A percentile compares a stretch with the other conserved stretches of the same genome.
phyloP scores from a whole-genome alignment of 768 basidiomycete species.

The Mycena metata region DNA sequence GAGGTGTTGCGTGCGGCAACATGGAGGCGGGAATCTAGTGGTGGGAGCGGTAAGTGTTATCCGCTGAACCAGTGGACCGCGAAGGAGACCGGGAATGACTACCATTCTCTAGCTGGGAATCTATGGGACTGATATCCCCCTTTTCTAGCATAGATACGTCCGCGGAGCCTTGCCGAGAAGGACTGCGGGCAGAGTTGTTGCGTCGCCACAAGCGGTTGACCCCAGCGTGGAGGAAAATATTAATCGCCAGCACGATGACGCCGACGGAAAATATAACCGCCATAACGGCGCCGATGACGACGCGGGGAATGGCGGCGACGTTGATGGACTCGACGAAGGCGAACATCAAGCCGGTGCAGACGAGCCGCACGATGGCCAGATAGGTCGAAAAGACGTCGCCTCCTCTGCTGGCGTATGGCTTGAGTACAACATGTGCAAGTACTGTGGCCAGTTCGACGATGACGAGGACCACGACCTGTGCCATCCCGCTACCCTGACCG shows the following conservation, averaged over 20 bases:
- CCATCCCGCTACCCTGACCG: slow-evolving; percentile 69
- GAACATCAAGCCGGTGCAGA: slow-evolving; percentile 79
- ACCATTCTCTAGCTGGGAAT: slow-evolving; percentile 19
- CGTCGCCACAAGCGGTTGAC: slow-evolving; percentile 49
- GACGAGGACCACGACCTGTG: slow-evolving; percentile 77
- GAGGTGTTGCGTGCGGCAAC: slow-evolving; percentile 12
- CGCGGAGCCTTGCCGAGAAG: slow-evolving; percentile 40
- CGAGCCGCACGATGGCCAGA: slow-evolving; percentile 75
- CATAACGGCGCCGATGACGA: slow-evolving; percentile 82
- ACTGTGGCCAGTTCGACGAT: slow-evolving; percentile 76
- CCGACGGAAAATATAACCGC: slow-evolving; percentile 81
- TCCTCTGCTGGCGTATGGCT: slow-evolving; percentile 76
- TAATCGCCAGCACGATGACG: slow-evolving; percentile 76
- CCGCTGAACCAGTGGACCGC: slow-evolving; percentile 13
- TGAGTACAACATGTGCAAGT: slow-evolving; percentile 62
- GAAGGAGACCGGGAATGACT: slow-evolving; percentile 29
- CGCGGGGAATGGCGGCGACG: slow-evolving; percentile 82
- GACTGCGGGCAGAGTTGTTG: slow-evolving; percentile 29
- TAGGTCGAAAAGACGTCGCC: slow-evolving; percentile 79
- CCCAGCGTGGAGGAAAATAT: slow-evolving; percentile 67
- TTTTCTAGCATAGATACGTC: slow-evolving; percentile 58
- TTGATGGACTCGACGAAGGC: slow-evolving; percentile 78
- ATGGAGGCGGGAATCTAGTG: slow-evolving; percentile 27
- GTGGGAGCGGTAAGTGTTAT: slow-evolving; percentile 20
- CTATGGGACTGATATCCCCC: slow-evolving; percentile 41